These are phyloP conservation scores for Sphaerulina musiva DNA, from an alignment of 2,329 filamentous ascomycete genomes.

Conservation along the genomic window DNA sequence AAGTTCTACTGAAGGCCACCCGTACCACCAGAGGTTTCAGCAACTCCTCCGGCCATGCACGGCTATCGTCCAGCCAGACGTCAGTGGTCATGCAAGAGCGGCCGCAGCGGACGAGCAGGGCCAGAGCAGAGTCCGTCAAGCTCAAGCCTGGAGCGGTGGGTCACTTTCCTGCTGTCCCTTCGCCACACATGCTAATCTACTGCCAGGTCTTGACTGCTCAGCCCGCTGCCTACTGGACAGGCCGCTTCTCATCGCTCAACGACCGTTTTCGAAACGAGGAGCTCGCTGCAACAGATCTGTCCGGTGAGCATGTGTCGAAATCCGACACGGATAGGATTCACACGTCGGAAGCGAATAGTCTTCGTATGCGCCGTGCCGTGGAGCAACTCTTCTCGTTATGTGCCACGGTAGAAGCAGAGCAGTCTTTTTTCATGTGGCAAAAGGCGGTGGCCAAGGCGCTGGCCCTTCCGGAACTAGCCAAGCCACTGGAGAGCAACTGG, in stretches of 20 bases:
- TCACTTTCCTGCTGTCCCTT: not conserved
- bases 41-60: slow-evolving; percentile 7
- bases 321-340: slow-evolving; percentile 29
- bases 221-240: slow-evolving; percentile 54
- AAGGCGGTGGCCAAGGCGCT: slow-evolving; percentile 23
- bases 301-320: slow-evolving; percentile 11
- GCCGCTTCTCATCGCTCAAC: slow-evolving; percentile 53
- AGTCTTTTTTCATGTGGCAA: slow-evolving; percentile 30
- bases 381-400: slow-evolving; percentile 27
- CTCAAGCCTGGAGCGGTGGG: slow-evolving; percentile 11
- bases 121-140: slow-evolving; percentile 7
- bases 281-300: slow-evolving; percentile 31
- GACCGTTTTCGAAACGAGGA: slow-evolving; percentile 50
- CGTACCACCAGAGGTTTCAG: slow-evolving; percentile 6
- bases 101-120: not conserved
- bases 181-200: slow-evolving; percentile 1
- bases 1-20: slow-evolving; percentile 10
- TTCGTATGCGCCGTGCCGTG: slow-evolving; percentile 28
- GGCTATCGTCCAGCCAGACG: slow-evolving; percentile 6
- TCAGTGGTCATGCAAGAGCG: not conserved
- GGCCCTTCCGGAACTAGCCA: slow-evolving; percentile 22
- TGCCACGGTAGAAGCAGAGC: slow-evolving; percentile 26
- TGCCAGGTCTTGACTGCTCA: slow-evolving; percentile 22
- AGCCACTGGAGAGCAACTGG: slow-evolving; percentile 13
- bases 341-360: slow-evolving; percentile 23